A percentile compares a stretch with the other conserved stretches of the same genome.
Conservation (phyloP, 164 flowering plant genomes). For the Tetracentron sinense region DNA sequence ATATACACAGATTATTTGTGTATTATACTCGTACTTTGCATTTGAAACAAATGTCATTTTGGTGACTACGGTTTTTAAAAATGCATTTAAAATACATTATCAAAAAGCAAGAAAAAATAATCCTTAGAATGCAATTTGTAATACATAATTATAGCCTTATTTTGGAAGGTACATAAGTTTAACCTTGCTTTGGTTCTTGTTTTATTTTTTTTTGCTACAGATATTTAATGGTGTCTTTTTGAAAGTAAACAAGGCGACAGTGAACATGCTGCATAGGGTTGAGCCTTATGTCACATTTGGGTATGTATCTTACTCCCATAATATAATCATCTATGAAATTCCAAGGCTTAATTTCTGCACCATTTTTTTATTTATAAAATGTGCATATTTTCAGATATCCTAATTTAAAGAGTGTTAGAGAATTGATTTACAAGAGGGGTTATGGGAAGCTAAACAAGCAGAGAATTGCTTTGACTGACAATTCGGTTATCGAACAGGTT, state of each 20-base stretch:
- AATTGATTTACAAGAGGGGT: slow-evolving; percentile 58
- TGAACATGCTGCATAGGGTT: slow-evolving; percentile 63
- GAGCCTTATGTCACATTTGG: slow-evolving; percentile 68
- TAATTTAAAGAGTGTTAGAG: slow-evolving; percentile 52
- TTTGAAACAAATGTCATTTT: too few species aligned
- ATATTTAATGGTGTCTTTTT: slow-evolving; percentile 66
- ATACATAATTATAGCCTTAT: too few species aligned
- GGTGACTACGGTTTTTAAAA: too few species aligned
- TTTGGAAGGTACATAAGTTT: too few species aligned
- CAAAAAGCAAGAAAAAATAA: too few species aligned
- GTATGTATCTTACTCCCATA: slow-evolving; percentile 17
- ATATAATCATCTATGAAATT: background rate
- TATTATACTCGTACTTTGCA: too few species aligned
- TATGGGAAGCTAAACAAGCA: slow-evolving; percentile 47
- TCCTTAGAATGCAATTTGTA: too few species aligned
- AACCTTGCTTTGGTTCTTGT: background rate
- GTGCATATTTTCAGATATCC: slow-evolving; percentile 36
- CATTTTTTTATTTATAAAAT: background rate
- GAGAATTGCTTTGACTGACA: slow-evolving; percentile 52
- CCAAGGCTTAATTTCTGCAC: background rate
- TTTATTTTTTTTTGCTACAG: slow-evolving; percentile 20
- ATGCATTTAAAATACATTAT: too few species aligned
- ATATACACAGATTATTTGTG: too few species aligned
- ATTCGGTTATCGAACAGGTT: slow-evolving; percentile 46
- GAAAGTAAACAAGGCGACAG: slow-evolving; percentile 64